A percentile compares a stretch with the other conserved stretches of the same genome.
Evolutionary conservation across 768 basidiomycete genomes (phyloP).

Genomic region (Suillus brevipes): DNA sequence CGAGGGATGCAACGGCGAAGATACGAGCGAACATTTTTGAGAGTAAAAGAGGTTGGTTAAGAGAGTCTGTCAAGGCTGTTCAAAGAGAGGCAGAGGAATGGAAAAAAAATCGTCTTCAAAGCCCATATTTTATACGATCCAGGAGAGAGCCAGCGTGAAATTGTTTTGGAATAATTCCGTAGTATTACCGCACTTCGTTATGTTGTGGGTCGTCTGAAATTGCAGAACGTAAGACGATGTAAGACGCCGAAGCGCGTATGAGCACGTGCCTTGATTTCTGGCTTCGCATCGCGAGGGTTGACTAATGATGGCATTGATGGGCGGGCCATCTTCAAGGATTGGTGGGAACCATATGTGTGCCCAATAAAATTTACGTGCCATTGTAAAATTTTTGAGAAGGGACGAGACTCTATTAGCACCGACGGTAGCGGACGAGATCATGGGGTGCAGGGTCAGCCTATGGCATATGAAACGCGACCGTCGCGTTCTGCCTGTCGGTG

Average conservation of each 20-base stretch:
- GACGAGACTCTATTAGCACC: not conserved
- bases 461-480: not conserved
- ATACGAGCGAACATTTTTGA: constrained; percentile 8
- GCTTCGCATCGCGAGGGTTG: not conserved
- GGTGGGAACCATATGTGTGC: not conserved
- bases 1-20: constrained; percentile 10
- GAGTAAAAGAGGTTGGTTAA: not conserved
- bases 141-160: not conserved
- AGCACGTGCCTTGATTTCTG: not conserved
- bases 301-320: not conserved
- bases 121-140: not conserved
- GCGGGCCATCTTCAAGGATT: not conserved
- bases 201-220: not conserved
- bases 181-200: not conserved
- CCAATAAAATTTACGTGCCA: not conserved
- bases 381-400: not conserved
- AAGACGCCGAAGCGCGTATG: not conserved
- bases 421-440: not conserved
- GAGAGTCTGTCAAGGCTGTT: not conserved
- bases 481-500: too few species aligned
- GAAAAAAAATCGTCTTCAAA: not conserved
- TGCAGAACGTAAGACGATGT: not conserved
- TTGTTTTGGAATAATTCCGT: not conserved
- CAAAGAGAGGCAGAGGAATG: not conserved
- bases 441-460: not conserved